phyloP scores from a whole-genome alignment of 768 basidiomycete genomes.

The Rhizopogon vesiculosus region DNA sequence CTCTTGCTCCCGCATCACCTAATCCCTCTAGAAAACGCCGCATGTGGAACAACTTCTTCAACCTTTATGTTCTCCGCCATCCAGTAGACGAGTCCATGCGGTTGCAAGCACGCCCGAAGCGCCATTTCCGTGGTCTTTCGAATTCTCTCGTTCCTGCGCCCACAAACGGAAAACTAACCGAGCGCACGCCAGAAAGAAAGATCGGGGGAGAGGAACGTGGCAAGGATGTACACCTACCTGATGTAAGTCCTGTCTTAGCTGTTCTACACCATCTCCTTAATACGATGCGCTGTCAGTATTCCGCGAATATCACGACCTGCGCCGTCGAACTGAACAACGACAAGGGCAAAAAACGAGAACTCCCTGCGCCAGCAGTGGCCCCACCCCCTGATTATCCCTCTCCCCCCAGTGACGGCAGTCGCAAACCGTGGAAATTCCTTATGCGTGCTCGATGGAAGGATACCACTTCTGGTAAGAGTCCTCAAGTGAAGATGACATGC shows the following conservation, averaged over 20 bases:
- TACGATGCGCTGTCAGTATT: background rate
- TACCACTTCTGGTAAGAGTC: background rate
- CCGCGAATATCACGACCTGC: background rate
- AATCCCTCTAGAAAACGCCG: background rate
- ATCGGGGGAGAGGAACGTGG: background rate
- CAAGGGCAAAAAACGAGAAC: background rate
- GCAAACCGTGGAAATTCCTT: background rate
- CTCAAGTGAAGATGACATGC: too few species aligned
- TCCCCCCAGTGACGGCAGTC: background rate
- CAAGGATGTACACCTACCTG: too few species aligned
- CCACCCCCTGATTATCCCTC: background rate
- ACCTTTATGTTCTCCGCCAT: background rate
- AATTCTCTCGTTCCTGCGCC: too few species aligned
- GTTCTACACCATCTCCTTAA: background rate
- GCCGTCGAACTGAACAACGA: background rate
- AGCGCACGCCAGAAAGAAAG: too few species aligned
- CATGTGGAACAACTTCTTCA: background rate
- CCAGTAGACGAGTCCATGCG: too few species aligned
- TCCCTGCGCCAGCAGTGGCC: background rate
- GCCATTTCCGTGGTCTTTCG: too few species aligned
- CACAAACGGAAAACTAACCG: too few species aligned
- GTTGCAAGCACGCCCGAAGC: background rate
- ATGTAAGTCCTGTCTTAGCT: background rate
- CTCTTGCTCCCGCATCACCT: background rate
- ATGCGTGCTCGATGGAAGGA: background rate